Percentiles rank a stretch among this genome's conserved stretches.
Conservation (phyloP, 78 protist genomes). For the Pigoraptor vietnamica region DNA sequence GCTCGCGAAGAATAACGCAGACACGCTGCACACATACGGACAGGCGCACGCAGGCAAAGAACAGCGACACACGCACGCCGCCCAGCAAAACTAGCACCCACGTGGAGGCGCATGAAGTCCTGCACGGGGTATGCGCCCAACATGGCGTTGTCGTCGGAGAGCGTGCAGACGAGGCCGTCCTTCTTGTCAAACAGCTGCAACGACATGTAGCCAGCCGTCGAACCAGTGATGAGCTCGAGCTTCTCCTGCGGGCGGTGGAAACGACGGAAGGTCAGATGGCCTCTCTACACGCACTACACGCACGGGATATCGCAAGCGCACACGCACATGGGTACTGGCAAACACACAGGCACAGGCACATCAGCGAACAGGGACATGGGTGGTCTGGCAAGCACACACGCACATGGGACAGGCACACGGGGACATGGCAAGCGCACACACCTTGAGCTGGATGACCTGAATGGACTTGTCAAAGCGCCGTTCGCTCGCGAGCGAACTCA, state of each 20-base stretch:
- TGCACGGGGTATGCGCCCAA: conserved; percentile 35
- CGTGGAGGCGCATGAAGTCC: conserved; percentile 13
- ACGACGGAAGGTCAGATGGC: not conserved
- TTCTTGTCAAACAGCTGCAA: not conserved
- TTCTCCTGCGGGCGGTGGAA: not conserved
- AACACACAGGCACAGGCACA: not conserved
- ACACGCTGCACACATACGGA: not conserved
- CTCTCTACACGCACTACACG: too few species aligned
- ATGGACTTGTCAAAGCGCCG: not conserved
- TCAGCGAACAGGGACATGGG: not conserved
- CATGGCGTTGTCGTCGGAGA: conserved; percentile 10
- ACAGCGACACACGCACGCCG: too few species aligned
- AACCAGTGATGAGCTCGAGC: conserved; percentile 16
- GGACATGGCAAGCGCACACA: not conserved
- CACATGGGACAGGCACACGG: not conserved
- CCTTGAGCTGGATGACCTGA: not conserved
- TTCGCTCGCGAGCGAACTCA: not conserved
- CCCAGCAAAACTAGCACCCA: not conserved
- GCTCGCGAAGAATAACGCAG: not conserved
- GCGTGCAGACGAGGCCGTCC: not conserved
- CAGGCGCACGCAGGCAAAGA: not conserved
- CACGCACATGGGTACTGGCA: not conserved
- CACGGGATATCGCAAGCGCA: not conserved
- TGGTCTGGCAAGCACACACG: not conserved
- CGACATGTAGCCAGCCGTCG: not conserved